Evolutionary conservation across 1,284 basidiomycete genomes (phyloP).

Genomic region (Ceratobasidium sp.): DNA sequence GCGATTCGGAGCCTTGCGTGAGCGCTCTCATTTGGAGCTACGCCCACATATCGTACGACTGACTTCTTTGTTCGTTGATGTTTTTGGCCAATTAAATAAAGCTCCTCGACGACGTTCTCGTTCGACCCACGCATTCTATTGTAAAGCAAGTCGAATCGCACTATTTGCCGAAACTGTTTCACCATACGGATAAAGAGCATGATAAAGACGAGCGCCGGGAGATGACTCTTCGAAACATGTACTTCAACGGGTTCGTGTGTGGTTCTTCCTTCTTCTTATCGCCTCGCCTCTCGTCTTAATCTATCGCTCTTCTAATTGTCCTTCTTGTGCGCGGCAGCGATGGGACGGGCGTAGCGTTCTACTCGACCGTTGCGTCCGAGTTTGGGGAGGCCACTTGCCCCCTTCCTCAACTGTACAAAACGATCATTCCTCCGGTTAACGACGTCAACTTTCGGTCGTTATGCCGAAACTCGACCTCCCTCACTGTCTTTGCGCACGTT

Average conservation of each 20-base stretch:
- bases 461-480: constrained; percentile 55
- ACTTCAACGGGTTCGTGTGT: constrained; percentile 52
- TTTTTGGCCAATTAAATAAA: constrained; percentile 47
- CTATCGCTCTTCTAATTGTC: not conserved
- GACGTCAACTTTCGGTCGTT: constrained; percentile 57
- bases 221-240: constrained; percentile 54
- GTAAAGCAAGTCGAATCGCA: constrained; percentile 59
- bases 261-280: not conserved
- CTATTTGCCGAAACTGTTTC: constrained; percentile 56
- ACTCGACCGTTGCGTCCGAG: constrained; percentile 48
- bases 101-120: constrained; percentile 59
- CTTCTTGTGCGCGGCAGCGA: constrained; percentile 15
- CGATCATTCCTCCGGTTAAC: constrained; percentile 56
- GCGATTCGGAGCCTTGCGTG: constrained; percentile 54
- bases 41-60: not conserved
- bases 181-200: constrained; percentile 52
- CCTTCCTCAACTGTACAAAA: constrained; percentile 57
- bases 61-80: not conserved
- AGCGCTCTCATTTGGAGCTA: constrained; percentile 3
- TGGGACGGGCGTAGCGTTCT: constrained; percentile 47
- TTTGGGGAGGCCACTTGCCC: constrained; percentile 55
- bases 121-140: constrained; percentile 56
- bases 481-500: constrained; percentile 58
- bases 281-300: not conserved
- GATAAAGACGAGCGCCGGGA: constrained; percentile 51